Conservation (phyloP, 371 early-diverging fungal genomes). For the Coemansia sp. region DNA sequence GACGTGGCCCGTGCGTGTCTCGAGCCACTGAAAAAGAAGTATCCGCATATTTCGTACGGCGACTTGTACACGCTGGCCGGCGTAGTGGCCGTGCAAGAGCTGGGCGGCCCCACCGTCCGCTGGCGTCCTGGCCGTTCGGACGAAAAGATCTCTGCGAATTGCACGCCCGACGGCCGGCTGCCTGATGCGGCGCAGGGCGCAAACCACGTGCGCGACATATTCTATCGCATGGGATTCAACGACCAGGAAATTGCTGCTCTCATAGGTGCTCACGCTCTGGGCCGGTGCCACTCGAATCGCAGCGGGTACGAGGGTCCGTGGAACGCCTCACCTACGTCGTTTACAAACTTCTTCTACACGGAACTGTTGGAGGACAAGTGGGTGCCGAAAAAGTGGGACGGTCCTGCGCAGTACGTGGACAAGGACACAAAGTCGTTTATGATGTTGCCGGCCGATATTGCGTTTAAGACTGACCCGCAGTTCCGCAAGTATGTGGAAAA, state of each 20-base stretch:
- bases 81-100: slow-evolving; percentile 85
- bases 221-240: slow-evolving; percentile 94
- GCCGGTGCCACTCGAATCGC: slow-evolving; percentile 88
- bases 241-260: slow-evolving; percentile 95
- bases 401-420: slow-evolving; percentile 86
- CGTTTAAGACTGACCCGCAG: slow-evolving; percentile 66
- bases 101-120: slow-evolving; percentile 83
- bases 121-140: slow-evolving; percentile 90
- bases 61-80: slow-evolving; percentile 95
- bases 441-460: slow-evolving; percentile 91
- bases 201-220: slow-evolving; percentile 71
- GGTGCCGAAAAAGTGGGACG: slow-evolving; percentile 78
- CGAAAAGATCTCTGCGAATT: slow-evolving; percentile 50
- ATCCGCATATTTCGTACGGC: slow-evolving; percentile 83
- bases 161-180: slow-evolving; percentile 89
- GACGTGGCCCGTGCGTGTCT: slow-evolving; percentile 75
- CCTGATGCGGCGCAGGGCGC: slow-evolving; percentile 83
- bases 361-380: slow-evolving; percentile 77
- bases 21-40: slow-evolving; percentile 80
- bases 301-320: slow-evolving; percentile 90
- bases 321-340: slow-evolving; percentile 83
- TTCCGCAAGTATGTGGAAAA: slow-evolving; percentile 77
- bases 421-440: slow-evolving; percentile 70
- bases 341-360: slow-evolving; percentile 86
- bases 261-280: slow-evolving; percentile 93